Percentiles rank a stretch among this genome's conserved stretches.
Evolutionary conservation across 768 basidiomycete genomes (phyloP).

Genomic region (Xerocomus spinulosus): DNA sequence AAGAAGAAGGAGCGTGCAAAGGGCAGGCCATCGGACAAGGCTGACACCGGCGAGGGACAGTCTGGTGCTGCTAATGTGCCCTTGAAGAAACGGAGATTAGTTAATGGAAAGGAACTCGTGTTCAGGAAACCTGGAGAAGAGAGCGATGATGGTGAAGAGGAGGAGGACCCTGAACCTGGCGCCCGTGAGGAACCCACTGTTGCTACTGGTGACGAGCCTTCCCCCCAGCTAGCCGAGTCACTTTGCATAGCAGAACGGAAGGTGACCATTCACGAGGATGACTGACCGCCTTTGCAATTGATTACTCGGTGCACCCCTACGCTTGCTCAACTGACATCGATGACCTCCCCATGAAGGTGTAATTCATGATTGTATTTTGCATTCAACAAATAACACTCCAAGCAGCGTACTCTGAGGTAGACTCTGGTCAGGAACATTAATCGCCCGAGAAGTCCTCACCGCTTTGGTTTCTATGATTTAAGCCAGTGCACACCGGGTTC

Average conservation of each 20-base stretch:
- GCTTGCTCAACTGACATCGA: too few species aligned
- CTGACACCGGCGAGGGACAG: conserved; percentile 23
- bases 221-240: conserved; percentile 4
- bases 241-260: conserved; percentile 30
- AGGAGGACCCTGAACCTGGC: conserved; percentile 4
- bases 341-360: too few species aligned
- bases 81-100: conserved; percentile 75
- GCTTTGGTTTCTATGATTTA: too few species aligned
- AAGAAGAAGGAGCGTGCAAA: conserved; percentile 83
- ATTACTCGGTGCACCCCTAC: too few species aligned
- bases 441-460: too few species aligned
- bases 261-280: conserved; percentile 51
- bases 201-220: conserved; percentile 1
- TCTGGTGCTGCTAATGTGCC: conserved; percentile 37
- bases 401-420: too few species aligned
- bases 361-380: too few species aligned
- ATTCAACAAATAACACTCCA: too few species aligned
- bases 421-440: too few species aligned
- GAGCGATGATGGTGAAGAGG: conserved; percentile 40
- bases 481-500: too few species aligned
- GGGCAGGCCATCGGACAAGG: conserved; percentile 33
- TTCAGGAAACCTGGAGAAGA: conserved; percentile 53
- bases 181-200: conserved; percentile 1
- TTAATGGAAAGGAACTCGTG: conserved; percentile 69
- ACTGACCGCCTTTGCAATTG: conserved; percentile 24